Conservation (phyloP, 331 rosid species). For the Arachis monticola region DNA sequence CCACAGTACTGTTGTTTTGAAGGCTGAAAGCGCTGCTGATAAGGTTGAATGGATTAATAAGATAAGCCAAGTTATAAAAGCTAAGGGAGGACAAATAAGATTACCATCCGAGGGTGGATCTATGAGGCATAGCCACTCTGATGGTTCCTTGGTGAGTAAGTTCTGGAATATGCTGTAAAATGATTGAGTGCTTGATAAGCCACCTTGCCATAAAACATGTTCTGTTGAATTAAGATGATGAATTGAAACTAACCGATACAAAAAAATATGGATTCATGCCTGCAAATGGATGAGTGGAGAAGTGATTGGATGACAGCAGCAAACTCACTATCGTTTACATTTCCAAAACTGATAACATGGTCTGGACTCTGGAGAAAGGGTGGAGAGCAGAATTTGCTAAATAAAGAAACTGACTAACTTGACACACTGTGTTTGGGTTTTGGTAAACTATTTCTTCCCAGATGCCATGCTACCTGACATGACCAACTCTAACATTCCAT, state of each 20-base stretch:
- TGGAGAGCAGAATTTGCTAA: neutral
- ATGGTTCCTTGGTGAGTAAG: conserved; percentile 90
- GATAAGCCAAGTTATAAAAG: conserved; percentile 76
- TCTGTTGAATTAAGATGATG: too few species aligned
- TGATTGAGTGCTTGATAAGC: too few species aligned
- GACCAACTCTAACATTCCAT: neutral
- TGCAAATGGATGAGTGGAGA: neutral
- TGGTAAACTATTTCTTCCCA: neutral
- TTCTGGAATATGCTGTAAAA: too few species aligned
- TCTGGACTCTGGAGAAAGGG: neutral
- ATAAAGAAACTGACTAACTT: neutral
- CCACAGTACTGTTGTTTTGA: conserved; percentile 80
- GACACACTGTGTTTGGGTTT: neutral
- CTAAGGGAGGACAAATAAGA: conserved; percentile 73
- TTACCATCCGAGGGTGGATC: conserved; percentile 57
- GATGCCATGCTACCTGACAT: neutral
- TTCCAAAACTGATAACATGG: neutral
- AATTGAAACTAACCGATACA: too few species aligned
- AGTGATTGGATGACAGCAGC: neutral
- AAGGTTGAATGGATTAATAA: conserved; percentile 88
- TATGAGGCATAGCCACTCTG: conserved; percentile 90
- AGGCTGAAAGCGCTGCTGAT: conserved; percentile 86
- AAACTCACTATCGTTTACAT: neutral
- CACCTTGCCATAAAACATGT: too few species aligned
- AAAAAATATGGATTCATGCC: neutral